A percentile compares a stretch with the other conserved stretches of the same genome.
Evolutionary conservation across 192 early-diverging fungal genomes (phyloP).

Genomic region (Coemansia sp.): DNA sequence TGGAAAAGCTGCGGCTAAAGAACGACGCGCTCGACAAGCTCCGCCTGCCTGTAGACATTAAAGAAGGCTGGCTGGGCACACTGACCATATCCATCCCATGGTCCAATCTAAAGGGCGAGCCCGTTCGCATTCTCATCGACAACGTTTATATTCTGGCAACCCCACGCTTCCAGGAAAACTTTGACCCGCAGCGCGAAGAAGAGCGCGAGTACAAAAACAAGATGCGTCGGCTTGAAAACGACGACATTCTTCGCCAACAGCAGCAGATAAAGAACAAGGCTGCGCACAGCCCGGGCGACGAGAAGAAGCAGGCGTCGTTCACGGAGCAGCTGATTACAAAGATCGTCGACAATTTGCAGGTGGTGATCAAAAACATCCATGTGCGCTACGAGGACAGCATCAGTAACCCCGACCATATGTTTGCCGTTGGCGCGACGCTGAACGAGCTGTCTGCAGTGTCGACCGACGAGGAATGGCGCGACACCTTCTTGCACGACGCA

Average conservation of each 20-base stretch:
- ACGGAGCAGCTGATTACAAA: conserved; percentile 87
- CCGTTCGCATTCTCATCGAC: conserved; percentile 86
- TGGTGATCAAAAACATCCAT: conserved; percentile 95
- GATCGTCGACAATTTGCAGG: conserved; percentile 95
- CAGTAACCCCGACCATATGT: conserved; percentile 75
- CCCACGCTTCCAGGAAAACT: conserved; percentile 79
- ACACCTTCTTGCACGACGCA: conserved; percentile 78
- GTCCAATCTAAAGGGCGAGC: conserved; percentile 94
- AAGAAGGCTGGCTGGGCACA: conserved; percentile 89
- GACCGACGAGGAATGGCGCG: conserved; percentile 83
- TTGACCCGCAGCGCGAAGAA: conserved; percentile 82
- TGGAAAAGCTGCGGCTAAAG: conserved; percentile 87
- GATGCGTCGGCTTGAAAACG: conserved; percentile 75
- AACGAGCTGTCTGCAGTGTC: conserved; percentile 90
- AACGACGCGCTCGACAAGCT: conserved; percentile 93
- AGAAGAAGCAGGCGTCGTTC: conserved; percentile 82
- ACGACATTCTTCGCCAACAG: conserved; percentile 37
- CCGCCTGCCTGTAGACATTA: conserved; percentile 90
- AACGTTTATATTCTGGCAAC: conserved; percentile 87
- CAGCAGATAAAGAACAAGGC: conserved; percentile 29
- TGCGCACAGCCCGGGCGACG: conserved; percentile 35
- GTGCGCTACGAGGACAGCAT: conserved; percentile 91
- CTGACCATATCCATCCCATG: conserved; percentile 95
- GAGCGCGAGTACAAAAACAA: conserved; percentile 78
- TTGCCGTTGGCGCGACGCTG: conserved; percentile 88